These are phyloP conservation scores for Plasmodium malariae DNA, from an alignment of 169 alveolate genomes.

Conservation along the genomic window DNA sequence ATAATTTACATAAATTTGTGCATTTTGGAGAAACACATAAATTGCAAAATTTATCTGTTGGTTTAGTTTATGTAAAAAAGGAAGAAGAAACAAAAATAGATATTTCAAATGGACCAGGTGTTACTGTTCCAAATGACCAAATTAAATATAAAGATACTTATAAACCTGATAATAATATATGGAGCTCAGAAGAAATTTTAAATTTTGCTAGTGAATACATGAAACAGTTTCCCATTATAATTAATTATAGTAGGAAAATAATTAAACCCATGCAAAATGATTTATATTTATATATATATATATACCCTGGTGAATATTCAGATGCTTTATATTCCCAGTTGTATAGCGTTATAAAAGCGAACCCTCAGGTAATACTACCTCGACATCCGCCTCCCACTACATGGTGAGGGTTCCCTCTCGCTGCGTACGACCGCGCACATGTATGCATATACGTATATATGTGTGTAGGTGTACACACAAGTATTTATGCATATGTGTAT, in stretches of 20 bases:
- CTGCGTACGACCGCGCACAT: neutral
- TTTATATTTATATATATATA: slow-evolving; percentile 38
- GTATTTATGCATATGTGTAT: neutral
- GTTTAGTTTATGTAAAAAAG: slow-evolving; percentile 31
- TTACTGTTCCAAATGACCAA: slow-evolving; percentile 22
- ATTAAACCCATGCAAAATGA: slow-evolving; percentile 16
- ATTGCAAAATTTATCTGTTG: slow-evolving; percentile 58
- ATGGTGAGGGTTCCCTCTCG: neutral
- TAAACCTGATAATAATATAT: slow-evolving; percentile 24
- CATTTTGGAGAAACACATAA: slow-evolving; percentile 74
- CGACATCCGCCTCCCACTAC: neutral
- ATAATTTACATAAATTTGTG: slow-evolving; percentile 47
- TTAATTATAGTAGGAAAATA: slow-evolving; percentile 38
- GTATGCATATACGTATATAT: neutral
- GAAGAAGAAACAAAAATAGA: slow-evolving; percentile 43
- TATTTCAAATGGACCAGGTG: slow-evolving; percentile 71
- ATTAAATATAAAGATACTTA: slow-evolving; percentile 46
- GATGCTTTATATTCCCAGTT: slow-evolving; percentile 45
- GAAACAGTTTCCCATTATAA: slow-evolving; percentile 57
- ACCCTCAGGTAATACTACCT: slow-evolving; percentile 19
- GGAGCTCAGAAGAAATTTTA: slow-evolving; percentile 44
- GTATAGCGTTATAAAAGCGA: slow-evolving; percentile 11
- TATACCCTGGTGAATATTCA: slow-evolving; percentile 27
- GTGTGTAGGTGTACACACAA: neutral
- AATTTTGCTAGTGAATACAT: slow-evolving; percentile 44